Evolutionary conservation across 768 basidiomycete genomes (phyloP), one percentile per base, ranked within the genome.

Genomic region (Pisolithus marmoratus): DNA sequence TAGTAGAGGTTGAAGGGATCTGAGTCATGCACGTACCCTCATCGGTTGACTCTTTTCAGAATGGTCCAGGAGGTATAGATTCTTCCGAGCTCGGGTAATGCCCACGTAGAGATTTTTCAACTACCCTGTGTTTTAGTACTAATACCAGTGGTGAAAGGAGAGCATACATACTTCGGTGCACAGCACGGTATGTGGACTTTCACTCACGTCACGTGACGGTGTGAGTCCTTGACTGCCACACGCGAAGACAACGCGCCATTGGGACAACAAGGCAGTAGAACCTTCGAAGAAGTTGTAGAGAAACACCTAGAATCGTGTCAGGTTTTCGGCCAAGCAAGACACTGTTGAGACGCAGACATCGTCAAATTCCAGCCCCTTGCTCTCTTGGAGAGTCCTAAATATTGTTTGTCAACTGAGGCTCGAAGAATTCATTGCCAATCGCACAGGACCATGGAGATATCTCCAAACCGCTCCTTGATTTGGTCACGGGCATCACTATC

Each of bases 261-360:
- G 81, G 0, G 77, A 64, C 2, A 61, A 50, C 38, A 74, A 74
- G 2, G 77, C 65, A 0, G 60, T 56, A 0, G 87, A 89, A 55
- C 85, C 83, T 23, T 79, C 74, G 58, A 90, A 90, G 65, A 88
- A 88, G 55, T 89, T 81, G 58, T 82, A 88, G 8, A 90, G 60
- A 5, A 90, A 70, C 4, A 90, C 86, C 85, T 88, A 51, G 0
- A 34, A 42, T 40, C 19, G 3, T 7, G 34, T 58, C n/a, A 56
- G 48, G 50, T 55, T 0, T 36, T 1, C 17, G 22, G 4, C 14
- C 40, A 19, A 19, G 23, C 8, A 20, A 3, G 14, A 46, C 22
- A 15, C 6, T 8, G 8, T 4, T 7, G 8, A 26, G 8, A 27
- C 7, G 3, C 60, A 54, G 48, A 58, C 59, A 15, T 63, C 60